phyloP scores from a whole-genome alignment of 352 stramenopile species.

The Globisporangium lucens region DNA sequence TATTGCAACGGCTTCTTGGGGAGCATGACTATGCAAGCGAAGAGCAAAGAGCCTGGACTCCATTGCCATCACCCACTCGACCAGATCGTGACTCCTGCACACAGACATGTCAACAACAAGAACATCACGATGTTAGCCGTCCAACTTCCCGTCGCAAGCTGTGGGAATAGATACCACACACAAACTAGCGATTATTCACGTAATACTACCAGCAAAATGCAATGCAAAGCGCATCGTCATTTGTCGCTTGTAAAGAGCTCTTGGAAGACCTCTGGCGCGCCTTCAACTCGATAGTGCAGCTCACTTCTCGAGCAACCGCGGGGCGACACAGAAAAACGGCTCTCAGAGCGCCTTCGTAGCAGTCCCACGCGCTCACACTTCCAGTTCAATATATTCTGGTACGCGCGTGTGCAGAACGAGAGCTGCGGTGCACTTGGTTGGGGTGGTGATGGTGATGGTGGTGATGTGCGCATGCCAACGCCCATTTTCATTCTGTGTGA shows the following conservation, averaged over 20 bases:
- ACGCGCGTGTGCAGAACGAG: constrained; percentile 79
- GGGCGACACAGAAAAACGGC: constrained; percentile 6
- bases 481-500: neutral
- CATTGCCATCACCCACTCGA: constrained; percentile 49
- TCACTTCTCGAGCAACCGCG: neutral
- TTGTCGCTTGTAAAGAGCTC: constrained; percentile 13
- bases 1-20: constrained; percentile 16
- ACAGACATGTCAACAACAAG: neutral
- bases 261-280: constrained; percentile 17
- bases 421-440: constrained; percentile 1
- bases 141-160: no score
- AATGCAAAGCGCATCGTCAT: constrained; percentile 43
- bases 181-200: no score
- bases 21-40: constrained; percentile 18
- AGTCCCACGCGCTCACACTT: constrained; percentile 92
- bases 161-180: no score
- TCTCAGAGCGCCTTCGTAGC: constrained; percentile 43
- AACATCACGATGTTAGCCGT: neutral
- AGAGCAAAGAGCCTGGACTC: constrained; percentile 44
- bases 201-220: constrained; percentile 4
- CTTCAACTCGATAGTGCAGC: constrained; percentile 2
- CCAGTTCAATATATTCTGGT: constrained; percentile 89
- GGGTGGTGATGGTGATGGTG: neutral
- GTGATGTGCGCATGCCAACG: neutral
- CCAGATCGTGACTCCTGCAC: constrained; percentile 14